phyloP scores from a whole-genome alignment of 2,329 filamentous ascomycete species.

The Cadophora luteo-olivacea region DNA sequence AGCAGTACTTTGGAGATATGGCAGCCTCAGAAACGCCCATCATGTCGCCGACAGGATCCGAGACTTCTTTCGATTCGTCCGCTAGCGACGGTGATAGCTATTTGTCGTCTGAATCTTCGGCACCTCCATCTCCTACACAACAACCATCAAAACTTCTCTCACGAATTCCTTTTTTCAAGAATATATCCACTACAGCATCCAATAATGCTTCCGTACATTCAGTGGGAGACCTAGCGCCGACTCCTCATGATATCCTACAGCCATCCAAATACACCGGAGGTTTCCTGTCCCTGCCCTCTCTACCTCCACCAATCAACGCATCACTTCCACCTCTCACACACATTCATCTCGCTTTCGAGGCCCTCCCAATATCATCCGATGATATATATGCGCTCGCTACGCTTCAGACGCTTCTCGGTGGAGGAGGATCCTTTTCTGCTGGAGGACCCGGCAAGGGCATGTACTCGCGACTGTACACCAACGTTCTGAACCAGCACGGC shows the following conservation, averaged over 20 bases:
- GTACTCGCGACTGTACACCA: slow-evolving; percentile 97
- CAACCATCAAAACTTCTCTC: slow-evolving; percentile 74
- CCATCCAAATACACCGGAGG: slow-evolving; percentile 91
- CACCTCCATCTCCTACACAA: slow-evolving; percentile 49
- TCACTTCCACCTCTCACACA: slow-evolving; percentile 83
- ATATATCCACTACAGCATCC: slow-evolving; percentile 77
- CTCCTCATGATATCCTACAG: slow-evolving; percentile 61
- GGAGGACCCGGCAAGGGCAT: slow-evolving; percentile 98
- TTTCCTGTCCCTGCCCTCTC: slow-evolving; percentile 83
- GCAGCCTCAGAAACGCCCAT: slow-evolving; percentile 56
- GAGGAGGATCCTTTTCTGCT: slow-evolving; percentile 94
- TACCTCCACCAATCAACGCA: slow-evolving; percentile 79
- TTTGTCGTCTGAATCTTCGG: slow-evolving; percentile 48
- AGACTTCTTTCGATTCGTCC: slow-evolving; percentile 57
- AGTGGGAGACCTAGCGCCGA: slow-evolving; percentile 51
- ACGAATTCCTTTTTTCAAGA: slow-evolving; percentile 89
- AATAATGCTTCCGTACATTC: slow-evolving; percentile 64
- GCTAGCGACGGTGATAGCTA: slow-evolving; percentile 46
- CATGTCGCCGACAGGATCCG: slow-evolving; percentile 62
- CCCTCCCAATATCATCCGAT: slow-evolving; percentile 84
- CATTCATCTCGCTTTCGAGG: slow-evolving; percentile 96
- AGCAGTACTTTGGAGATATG: slow-evolving; percentile 95
- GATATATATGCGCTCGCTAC: slow-evolving; percentile 98
- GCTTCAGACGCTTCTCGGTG: slow-evolving; percentile 92
- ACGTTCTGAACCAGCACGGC: slow-evolving; percentile 95